These are phyloP conservation scores for Aspergillus sp. DNA, from an alignment of 2,329 filamentous ascomycete species.

Conservation along the genomic window DNA sequence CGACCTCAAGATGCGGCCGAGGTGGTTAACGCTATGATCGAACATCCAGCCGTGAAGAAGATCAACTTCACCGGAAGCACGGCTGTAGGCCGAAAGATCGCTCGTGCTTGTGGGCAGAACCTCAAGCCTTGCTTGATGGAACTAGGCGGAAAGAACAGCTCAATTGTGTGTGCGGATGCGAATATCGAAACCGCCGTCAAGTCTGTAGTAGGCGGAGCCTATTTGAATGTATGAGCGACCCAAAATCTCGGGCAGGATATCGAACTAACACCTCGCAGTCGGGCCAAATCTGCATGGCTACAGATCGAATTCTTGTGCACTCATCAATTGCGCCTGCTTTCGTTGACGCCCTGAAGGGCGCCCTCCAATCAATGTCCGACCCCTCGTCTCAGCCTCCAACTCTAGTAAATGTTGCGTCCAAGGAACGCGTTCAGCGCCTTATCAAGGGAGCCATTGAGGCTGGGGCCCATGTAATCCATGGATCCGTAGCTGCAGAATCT, in stretches of 20 bases:
- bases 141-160: conserved; percentile 76
- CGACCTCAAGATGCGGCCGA: conserved; percentile 33
- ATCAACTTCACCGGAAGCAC: conserved; percentile 50
- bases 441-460: conserved; percentile 28
- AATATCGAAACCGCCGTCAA: conserved; percentile 63
- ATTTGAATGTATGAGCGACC: conserved; percentile 29
- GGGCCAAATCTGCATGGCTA: conserved; percentile 82
- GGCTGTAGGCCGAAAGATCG: conserved; percentile 44
- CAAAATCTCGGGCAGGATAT: no score
- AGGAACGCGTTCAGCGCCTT: conserved; percentile 41
- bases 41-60: conserved; percentile 39
- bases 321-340: conserved; percentile 54
- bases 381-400: conserved; percentile 37
- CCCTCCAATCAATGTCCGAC: conserved; percentile 35
- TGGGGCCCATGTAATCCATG: conserved; percentile 34
- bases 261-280: conserved; percentile 28
- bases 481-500: conserved; percentile 13
- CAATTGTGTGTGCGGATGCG: conserved; percentile 77
- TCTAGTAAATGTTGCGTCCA: conserved; percentile 46
- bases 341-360: conserved; percentile 48
- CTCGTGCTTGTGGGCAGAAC: conserved; percentile 34
- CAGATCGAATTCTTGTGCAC: conserved; percentile 69
- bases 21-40: conserved; percentile 39
- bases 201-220: conserved; percentile 34
- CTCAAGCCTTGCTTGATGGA: conserved; percentile 68